Evolutionary conservation across 768 basidiomycete species (phyloP), one percentile per base, ranked within the genome.

Genomic region (Mrakia hoshinonis): DNA sequence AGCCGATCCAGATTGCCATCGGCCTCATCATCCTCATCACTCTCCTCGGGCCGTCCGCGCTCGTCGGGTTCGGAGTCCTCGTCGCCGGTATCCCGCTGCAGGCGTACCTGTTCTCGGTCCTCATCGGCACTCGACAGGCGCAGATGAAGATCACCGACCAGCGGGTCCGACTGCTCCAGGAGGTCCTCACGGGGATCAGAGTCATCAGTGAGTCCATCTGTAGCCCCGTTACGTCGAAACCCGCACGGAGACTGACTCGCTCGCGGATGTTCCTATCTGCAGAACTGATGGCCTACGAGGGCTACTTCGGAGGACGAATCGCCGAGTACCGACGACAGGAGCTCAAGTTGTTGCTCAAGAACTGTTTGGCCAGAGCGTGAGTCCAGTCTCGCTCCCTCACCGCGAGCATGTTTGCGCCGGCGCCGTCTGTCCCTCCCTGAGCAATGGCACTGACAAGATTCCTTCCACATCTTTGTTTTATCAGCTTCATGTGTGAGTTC

Each of bases 21-120:
- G 86, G 85, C 0, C 79, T 88, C 10, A 87, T 84, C 3, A 82
- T 90, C 6, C 82, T 89, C 49, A 83, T 89, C 34, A 81, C 81
- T 70, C 86, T 87, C 83, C 81, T 90, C 24, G 87, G 88, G 6
- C 85, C 85, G 74, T 88, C 87, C 1, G 87, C 87, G 0, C 81
- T 90, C 22, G 87, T 88, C n/a, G 87, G 86, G 0, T 78, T 88
- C 15, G 85, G 77, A 69, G 84, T 86, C 29, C 80, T 88, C 22
- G 62, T 87, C 4, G 63, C 86, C 12, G 85, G 84, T 1, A 84
- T 87, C 73, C 87, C 88, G 0, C 67, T 87, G 2, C 87, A 89
- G 76, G 77, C 83, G 39, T 47, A 84, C 29, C 80, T 87, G 22
- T 84, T 85, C 31, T 74, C 77, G 49, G 79, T 84, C 48, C 83